phyloP scores from a whole-genome alignment of 768 basidiomycete species.

The Cystofilobasidium capitatum region DNA sequence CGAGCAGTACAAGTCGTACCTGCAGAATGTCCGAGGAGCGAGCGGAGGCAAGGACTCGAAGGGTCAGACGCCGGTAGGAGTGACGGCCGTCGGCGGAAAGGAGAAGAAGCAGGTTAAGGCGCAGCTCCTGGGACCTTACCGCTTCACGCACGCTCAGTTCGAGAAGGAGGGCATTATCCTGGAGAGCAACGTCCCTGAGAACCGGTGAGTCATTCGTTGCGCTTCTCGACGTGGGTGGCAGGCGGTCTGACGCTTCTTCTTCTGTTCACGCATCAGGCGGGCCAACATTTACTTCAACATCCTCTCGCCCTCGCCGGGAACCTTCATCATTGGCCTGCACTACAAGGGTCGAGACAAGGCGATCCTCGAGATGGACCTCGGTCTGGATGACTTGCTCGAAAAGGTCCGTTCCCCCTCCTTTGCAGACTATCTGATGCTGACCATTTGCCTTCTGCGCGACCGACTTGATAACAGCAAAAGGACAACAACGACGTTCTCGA shows the following conservation, averaged over 20 bases:
- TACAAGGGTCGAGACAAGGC: conserved; percentile 99
- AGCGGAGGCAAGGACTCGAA: conserved; percentile 65
- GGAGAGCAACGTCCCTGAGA: conserved; percentile 98
- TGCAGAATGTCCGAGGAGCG: conserved; percentile 91
- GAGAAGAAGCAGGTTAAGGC: conserved; percentile 86
- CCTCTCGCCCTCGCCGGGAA: conserved; percentile 92
- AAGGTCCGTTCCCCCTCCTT: conserved; percentile 53
- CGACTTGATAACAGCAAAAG: conserved; percentile 63
- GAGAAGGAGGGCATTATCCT: conserved; percentile 99
- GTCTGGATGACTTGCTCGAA: conserved; percentile 94
- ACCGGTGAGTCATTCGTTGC: conserved; percentile 53
- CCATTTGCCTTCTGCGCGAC: not conserved
- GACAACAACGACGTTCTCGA: conserved; percentile 95
- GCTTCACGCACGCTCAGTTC: conserved; percentile 94
- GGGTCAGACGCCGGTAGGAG: conserved; percentile 65
- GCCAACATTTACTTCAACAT: conserved; percentile 99
- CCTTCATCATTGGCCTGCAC: conserved; percentile 96
- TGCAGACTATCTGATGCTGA: not conserved
- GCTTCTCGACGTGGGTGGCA: not conserved
- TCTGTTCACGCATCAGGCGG: conserved; percentile 49
- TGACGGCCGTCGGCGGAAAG: conserved; percentile 90
- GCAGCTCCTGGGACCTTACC: conserved; percentile 83
- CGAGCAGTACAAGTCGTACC: conserved; percentile 98
- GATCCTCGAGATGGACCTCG: conserved; percentile 98
- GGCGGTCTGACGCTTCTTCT: conserved; percentile 4